Evolutionary conservation across 2,329 filamentous ascomycete species (phyloP), one percentile per base, ranked within the genome.

Genomic region (Diaporthe sp.): DNA sequence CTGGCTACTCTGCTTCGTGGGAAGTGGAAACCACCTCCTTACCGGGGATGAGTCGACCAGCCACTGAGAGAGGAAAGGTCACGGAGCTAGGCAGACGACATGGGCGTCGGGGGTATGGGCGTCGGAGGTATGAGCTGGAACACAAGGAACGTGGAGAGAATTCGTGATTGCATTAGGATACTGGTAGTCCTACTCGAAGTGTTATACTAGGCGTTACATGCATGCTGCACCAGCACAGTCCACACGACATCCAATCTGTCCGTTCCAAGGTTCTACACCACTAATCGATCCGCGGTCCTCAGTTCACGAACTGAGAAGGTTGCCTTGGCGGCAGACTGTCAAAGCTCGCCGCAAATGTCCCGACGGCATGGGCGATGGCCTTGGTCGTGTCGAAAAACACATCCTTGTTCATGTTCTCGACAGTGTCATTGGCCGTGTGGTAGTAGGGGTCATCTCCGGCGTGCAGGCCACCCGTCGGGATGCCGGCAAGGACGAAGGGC

Each of bases 401-500:
- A 13, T 30, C 12, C n/a, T 6, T 7, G 32, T 55, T 32, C 44
- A 72, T 17, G 56, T 72, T 65, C 10, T 22, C 47, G n/a, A 53
- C 47, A 4, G 30, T 56, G 35, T 72, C 70, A 2, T n/a, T 9
- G 30, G 19, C 32, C 4, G 27, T 32, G 35, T 72, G 70, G 25
- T 72, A 72, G 35, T 72, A 27, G n/a, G 35, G 32, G 32, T 72
- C 70, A 2, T 9, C 89, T 2, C 91, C 91, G 3, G 90, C 92
- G 78, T 90, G 90, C 32, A 92, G 83, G 13, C 90, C 90, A 22
- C 83, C 89, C 51, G 81, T 86, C 25, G 85, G 88, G 78, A 91
- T 91, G 44, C 88, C 86, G 35, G 86, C 83, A 55, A 88, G 83
- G 44, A 89, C 83, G 83, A 93, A 92, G 0, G 88, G 87, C 19